Conservation (phyloP, 495 filamentous ascomycete species). For the Neurospora africana region DNA sequence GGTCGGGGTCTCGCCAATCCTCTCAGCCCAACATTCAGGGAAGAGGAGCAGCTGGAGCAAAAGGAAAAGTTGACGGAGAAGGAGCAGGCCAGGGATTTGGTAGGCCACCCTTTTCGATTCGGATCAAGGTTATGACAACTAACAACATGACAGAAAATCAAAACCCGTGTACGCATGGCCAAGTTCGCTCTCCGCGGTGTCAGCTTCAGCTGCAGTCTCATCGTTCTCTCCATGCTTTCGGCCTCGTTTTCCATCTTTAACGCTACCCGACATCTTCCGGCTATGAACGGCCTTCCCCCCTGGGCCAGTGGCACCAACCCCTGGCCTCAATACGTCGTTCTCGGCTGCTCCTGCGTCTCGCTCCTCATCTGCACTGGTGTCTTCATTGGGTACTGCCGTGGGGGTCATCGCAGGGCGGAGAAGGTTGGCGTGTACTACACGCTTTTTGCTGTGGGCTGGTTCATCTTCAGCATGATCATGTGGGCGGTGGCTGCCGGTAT, state of each 20-base stretch:
- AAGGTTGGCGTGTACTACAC: conserved; percentile 92
- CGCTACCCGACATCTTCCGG: conserved; percentile 59
- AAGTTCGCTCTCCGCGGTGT: conserved; percentile 88
- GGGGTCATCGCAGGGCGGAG: conserved; percentile 80
- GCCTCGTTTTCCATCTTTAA: conserved; percentile 85
- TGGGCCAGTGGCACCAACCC: conserved; percentile 71
- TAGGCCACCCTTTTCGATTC: too few species aligned
- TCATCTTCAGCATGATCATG: conserved; percentile 87
- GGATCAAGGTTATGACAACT: conserved; percentile 8
- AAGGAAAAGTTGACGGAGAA: conserved; percentile 68
- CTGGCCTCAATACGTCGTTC: conserved; percentile 83
- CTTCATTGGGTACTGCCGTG: conserved; percentile 78
- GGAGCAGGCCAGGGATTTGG: conserved; percentile 73
- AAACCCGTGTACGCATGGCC: conserved; percentile 82
- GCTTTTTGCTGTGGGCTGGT: conserved; percentile 80
- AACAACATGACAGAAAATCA: conserved; percentile 61
- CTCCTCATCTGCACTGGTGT: conserved; percentile 68
- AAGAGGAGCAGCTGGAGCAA: conserved; percentile 76
- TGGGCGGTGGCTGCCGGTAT: conserved; percentile 83
- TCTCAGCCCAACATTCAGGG: conserved; percentile 78
- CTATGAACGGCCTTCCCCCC: conserved; percentile 66
- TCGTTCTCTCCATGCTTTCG: conserved; percentile 79
- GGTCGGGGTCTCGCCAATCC: conserved; percentile 52
- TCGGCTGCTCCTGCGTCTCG: conserved; percentile 68
- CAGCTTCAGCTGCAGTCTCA: conserved; percentile 93